Evolutionary conservation across 352 stramenopile genomes (phyloP), one percentile per base, ranked within the genome.

Genomic region (Aphanomyces invadans): DNA sequence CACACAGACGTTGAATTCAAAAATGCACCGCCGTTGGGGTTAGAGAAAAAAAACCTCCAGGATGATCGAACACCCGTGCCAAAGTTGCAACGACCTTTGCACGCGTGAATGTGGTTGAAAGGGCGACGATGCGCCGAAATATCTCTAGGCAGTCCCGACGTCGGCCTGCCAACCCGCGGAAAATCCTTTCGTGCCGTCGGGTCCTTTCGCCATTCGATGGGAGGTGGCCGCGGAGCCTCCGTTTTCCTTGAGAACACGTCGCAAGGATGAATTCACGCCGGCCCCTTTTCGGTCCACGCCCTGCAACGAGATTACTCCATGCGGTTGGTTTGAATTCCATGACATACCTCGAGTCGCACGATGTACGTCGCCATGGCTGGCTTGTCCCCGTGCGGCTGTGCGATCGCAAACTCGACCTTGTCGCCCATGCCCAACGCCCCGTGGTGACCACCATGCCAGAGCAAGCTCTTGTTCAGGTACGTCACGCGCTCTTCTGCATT

Each of bases 111-210:
- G n/a, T n/a, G n/a, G n/a, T n/a, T n/a, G n/a, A n/a, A n/a, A n/a
- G n/a, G n/a, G n/a, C n/a, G n/a, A n/a, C n/a, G n/a, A n/a, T n/a
- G n/a, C n/a, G n/a, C n/a, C n/a, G n/a, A n/a, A n/a, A n/a, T n/a
- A n/a, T n/a, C n/a, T n/a, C n/a, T n/a, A n/a, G n/a, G n/a, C n/a
- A n/a, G n/a, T n/a, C n/a, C n/a, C n/a, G n/a, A n/a, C n/a, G n/a
- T n/a, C n/a, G n/a, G n/a, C n/a, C 42, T 78, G 74, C 84, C 84
- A 90, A 17, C 79, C 80, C 3, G 74, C 65, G 46, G 31, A 42
- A 71, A 92, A 92, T 3, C 84, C 84, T 52, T 82, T 80, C 25
- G 81, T 81, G 66, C 81, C 84, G 62, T 92, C 78, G 1, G 81
- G 84, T 2, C 84, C 84, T 62, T 85, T 88, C 15, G 81, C 84